A percentile compares a stretch with the other conserved stretches of the same genome.
Evolutionary conservation across 1,284 basidiomycete species (phyloP).

Genomic region (Naganishia albida): DNA sequence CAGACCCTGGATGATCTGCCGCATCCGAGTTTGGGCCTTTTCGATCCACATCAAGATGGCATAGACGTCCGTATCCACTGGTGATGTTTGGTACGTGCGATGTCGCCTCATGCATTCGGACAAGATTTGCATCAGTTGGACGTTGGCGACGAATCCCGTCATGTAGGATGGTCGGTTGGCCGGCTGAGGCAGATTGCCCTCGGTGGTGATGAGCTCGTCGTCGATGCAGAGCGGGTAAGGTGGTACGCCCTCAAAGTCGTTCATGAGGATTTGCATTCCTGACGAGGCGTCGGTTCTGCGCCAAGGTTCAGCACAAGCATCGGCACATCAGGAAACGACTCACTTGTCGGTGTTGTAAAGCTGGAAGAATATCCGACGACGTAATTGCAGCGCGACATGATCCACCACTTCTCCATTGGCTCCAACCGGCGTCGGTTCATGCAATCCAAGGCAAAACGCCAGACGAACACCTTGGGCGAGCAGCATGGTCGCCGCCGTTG

Average conservation of each 20-base stretch:
- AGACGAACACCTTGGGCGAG: conserved; percentile 51
- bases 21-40: conserved; percentile 45
- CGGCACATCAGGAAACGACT: conserved; percentile 27
- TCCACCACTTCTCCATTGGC: conserved; percentile 40
- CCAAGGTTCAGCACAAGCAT: not conserved
- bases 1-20: conserved; percentile 43
- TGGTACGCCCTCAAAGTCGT: conserved; percentile 52
- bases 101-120: conserved; percentile 53
- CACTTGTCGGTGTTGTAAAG: conserved; percentile 52
- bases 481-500: conserved; percentile 47
- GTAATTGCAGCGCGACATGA: conserved; percentile 48
- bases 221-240: conserved; percentile 49
- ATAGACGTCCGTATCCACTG: conserved; percentile 23
- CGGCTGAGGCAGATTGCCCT: conserved; percentile 53
- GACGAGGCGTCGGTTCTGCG: conserved; percentile 50
- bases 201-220: conserved; percentile 53
- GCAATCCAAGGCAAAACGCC: conserved; percentile 49
- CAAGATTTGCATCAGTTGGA: conserved; percentile 48
- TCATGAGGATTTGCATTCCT: conserved; percentile 52
- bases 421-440: conserved; percentile 48
- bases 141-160: conserved; percentile 50
- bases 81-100: conserved; percentile 36
- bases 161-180: conserved; percentile 44
- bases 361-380: conserved; percentile 52
- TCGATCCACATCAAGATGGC: conserved; percentile 40